Base-by-base conservation (phyloP, 139 green algal species). In the Tetradesmus obliquus region DNA sequence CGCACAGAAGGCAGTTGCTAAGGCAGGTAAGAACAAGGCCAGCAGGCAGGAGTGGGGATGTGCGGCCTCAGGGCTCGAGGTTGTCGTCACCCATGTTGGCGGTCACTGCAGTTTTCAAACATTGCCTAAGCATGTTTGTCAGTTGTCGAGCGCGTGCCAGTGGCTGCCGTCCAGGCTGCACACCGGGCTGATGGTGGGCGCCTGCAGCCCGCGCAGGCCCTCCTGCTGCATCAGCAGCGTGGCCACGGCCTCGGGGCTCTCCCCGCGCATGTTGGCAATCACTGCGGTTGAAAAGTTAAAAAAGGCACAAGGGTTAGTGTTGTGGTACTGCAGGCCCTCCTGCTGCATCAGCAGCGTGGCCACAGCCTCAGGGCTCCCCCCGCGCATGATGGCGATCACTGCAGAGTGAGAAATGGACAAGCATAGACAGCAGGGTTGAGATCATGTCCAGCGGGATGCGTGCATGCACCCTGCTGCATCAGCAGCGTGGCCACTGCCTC, bases 321-420 rank as follows among this genome's bases (percentile, higher is more conserved):
- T 45, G 32, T 45, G 32, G 32, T 45, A 45, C 32, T 45, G 32
- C 32, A 45, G 0, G 32, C 32, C 0, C 32, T n/a, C 91, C 57
- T 90, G 87, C 10, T 82, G 2, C 53, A 98, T 90, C 80, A 99
- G 91, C 54, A 88, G 91, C 8, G 85, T n/a, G 6, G 98, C 97
- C 15, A 99, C 96, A 5, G 97, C 96, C 93, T 98, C 94, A 12
- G 96, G 93, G 17, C 84, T 96, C 45, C 93, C 62, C 7, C 97
- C 98, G 2, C 94, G 93, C 97, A 99, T 99, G 96, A 99, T 99
- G 92, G 96, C 96, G 69, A 98, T 97, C 22, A 99, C 98, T 91
- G 72, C 24, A 55, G n/a, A n/a, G n/a, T n/a, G n/a, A n/a, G n/a
- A n/a, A n/a, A n/a, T n/a, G n/a, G n/a, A n/a, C n/a, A n/a, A n/a